Conservation (phyloP, 257 asterid species). For the Lycium barbarum region DNA sequence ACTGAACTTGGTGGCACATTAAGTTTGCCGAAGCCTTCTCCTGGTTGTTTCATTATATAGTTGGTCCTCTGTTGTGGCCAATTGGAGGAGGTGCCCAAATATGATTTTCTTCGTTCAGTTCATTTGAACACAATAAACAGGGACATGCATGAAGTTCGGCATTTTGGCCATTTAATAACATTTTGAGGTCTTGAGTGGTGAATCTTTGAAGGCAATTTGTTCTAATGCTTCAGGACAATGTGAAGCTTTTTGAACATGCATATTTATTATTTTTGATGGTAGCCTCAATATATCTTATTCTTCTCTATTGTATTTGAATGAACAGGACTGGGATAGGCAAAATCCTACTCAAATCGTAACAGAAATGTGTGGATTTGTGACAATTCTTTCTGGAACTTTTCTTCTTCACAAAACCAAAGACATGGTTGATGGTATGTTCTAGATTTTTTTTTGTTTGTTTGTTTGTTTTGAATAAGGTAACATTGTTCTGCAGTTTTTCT, state of each 20-base stretch:
- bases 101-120: neutral
- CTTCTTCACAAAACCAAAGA: neutral
- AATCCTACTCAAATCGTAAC: constrained; percentile 49
- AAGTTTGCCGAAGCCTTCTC: neutral
- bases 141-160: neutral
- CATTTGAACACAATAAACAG: neutral
- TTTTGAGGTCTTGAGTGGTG: neutral
- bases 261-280: neutral
- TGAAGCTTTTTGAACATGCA: neutral
- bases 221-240: neutral
- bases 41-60: neutral
- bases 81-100: neutral
- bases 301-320: constrained; percentile 6
- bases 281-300: neutral
- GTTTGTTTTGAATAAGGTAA: no score
- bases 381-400: constrained; percentile 43
- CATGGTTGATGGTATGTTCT: constrained; percentile 23
- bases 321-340: constrained; percentile 56
- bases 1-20: neutral
- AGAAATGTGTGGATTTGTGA: constrained; percentile 53
- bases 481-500: neutral
- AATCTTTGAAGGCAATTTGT: neutral
- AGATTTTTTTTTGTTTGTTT: neutral
- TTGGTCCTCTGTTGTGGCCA: constrained; percentile 2
- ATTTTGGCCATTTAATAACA: neutral